A percentile compares a stretch with the other conserved stretches of the same genome.
These are phyloP conservation scores for Puccinia hordei DNA, from an alignment of 1,284 basidiomycete genomes.

Conservation along the genomic window DNA sequence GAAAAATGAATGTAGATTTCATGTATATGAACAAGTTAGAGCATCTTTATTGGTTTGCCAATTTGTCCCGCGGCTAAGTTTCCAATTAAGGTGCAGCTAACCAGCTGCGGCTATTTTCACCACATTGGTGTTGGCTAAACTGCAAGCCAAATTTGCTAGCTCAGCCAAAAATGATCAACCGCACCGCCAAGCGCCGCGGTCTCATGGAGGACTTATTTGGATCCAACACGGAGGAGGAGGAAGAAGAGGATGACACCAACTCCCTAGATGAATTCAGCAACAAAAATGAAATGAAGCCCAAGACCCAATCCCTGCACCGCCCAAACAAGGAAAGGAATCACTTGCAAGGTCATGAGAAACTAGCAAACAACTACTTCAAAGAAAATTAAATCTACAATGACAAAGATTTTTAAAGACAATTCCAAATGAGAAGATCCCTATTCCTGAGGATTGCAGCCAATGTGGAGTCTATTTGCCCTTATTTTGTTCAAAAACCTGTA, in stretches of 20 bases:
- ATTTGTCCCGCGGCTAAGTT: too few relatives aligned
- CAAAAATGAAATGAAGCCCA: not conserved
- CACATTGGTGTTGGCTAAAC: too few relatives aligned
- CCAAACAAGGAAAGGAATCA: constrained; percentile 9
- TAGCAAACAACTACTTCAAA: not conserved
- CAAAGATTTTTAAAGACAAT: too few relatives aligned
- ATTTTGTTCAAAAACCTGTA: constrained; percentile 20
- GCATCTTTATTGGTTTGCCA: too few relatives aligned
- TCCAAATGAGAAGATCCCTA: too few relatives aligned
- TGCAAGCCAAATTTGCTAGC: constrained; percentile 8
- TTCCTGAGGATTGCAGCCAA: too few relatives aligned
- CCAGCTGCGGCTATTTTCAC: too few relatives aligned
- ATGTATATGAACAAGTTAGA: too few relatives aligned
- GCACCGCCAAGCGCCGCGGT: not conserved
- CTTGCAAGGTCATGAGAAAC: not conserved
- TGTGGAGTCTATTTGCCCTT: too few relatives aligned
- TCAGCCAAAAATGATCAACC: not conserved
- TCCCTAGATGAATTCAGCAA: not conserved
- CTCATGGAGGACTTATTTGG: constrained; percentile 12
- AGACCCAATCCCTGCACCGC: not conserved
- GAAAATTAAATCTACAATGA: constrained; percentile 14
- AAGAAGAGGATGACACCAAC: not conserved
- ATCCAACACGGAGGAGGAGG: not conserved
- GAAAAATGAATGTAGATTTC: too few relatives aligned
- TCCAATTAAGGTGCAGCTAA: too few relatives aligned